Evolutionary conservation across 164 flowering plant genomes (phyloP).

Genomic region (Vitis rotundifolia): DNA sequence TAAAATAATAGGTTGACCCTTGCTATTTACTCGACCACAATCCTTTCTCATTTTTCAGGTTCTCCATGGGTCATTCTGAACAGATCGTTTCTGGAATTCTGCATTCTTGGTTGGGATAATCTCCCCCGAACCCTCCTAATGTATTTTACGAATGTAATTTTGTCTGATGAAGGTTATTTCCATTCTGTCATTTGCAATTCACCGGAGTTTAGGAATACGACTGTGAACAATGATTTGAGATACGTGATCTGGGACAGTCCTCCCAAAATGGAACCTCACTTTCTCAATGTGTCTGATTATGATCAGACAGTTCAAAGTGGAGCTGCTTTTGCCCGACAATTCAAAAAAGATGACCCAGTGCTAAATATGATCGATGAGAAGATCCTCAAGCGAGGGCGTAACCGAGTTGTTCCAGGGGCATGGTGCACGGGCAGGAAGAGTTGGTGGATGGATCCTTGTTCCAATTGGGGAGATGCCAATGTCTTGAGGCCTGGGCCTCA

Average conservation of each 20-base stretch:
- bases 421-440: slow-evolving; percentile 72
- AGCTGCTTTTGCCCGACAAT: slow-evolving; percentile 87
- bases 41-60: slow-evolving; percentile 50
- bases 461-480: slow-evolving; percentile 82
- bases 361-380: slow-evolving; percentile 66
- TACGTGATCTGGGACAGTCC: slow-evolving; percentile 91
- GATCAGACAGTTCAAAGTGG: slow-evolving; percentile 77
- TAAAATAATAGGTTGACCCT: neutral
- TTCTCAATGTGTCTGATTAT: slow-evolving; percentile 56
- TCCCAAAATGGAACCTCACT: slow-evolving; percentile 87
- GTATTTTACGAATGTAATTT: slow-evolving; percentile 76
- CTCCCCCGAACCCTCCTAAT: slow-evolving; percentile 86
- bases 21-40: no score
- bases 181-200: slow-evolving; percentile 89
- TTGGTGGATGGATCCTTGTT: slow-evolving; percentile 77
- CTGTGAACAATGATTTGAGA: slow-evolving; percentile 78
- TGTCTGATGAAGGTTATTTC: slow-evolving; percentile 85
- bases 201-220: slow-evolving; percentile 70
- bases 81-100: slow-evolving; percentile 76
- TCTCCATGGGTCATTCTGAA: slow-evolving; percentile 89
- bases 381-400: slow-evolving; percentile 58
- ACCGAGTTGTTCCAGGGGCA: slow-evolving; percentile 64
- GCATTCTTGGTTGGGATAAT: slow-evolving; percentile 91
- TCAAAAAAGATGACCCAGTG: slow-evolving; percentile 61
- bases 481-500: slow-evolving; percentile 64